Base-by-base conservation (phyloP, 169 alveolate genomes). In the Plasmodium vivax region DNA sequence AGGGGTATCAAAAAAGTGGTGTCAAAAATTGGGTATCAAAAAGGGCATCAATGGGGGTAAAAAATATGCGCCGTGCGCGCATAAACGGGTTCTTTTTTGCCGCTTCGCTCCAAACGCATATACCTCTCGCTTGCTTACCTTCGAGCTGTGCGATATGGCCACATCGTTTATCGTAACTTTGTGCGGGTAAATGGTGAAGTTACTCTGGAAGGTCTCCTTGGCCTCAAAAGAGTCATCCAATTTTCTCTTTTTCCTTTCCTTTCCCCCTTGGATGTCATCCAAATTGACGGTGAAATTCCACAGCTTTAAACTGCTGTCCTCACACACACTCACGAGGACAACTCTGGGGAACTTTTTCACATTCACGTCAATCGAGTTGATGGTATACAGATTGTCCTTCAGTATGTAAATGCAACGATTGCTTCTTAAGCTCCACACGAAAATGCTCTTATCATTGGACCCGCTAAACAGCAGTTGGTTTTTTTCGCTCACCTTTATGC, bases 401-500 rank as follows among this genome's bases (percentile, higher is more conserved):
- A 91, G 74, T 72, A 91, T 51, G 36, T 91, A 91, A 82, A 91
- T 43, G 16, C 92, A 72, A n/a, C 45, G 19, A 38, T 72, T 23
- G 54, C 14, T 91, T 91, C 58, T 91, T 74, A 91, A 91, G 54
- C 43, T 82, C 95, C 95, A 91, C 54, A 91, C 71, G 41, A 91
- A 91, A 30, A 91, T 91, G 71, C 82, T 91, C 74, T 91, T 91
- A 47, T 91, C 95, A 91, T 81, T 91, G 10, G 95, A 91, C n/a
- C 84, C 95, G 83, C 95, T 91, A 82, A 91, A 91, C 38, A 91
- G 77, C 14, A 91, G 85, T 19, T 23, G 10, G 41, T 82, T 62
- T 82, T 38, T 54, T 91, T 91, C 95, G 36, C 62, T 72, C 16
- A 91, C 8, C 38, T 91, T 91, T 36, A 91, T 91, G 6, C 92